A percentile compares a stretch with the other conserved stretches of the same genome.
Evolutionary conservation across 2,329 filamentous ascomycete species (phyloP).

Genomic region (Chrysoporthe puriensis): DNA sequence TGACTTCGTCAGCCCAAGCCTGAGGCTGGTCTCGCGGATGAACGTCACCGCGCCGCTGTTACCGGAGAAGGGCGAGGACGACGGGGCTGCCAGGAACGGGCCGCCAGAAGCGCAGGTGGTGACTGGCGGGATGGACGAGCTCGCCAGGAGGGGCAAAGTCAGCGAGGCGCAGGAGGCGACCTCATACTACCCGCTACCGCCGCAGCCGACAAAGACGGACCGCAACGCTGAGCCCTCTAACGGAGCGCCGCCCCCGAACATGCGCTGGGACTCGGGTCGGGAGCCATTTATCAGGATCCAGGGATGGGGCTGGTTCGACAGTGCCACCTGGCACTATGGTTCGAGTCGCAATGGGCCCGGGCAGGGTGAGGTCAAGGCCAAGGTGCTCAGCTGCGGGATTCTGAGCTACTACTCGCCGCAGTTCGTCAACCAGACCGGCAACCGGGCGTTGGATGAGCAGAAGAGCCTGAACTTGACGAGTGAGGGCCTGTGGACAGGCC

Average conservation of each 20-base stretch:
- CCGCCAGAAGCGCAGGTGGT: constrained; percentile 19
- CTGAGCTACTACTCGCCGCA: constrained; percentile 49
- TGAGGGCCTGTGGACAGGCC: constrained; percentile 44
- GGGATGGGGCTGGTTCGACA: constrained; percentile 50
- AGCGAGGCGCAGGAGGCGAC: constrained; percentile 21
- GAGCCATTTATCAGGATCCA: constrained; percentile 47
- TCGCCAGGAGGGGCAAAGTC: not conserved
- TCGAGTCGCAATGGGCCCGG: constrained; percentile 43
- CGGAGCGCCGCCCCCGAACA: constrained; percentile 43
- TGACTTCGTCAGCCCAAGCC: constrained; percentile 48
- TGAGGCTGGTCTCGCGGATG: constrained; percentile 47
- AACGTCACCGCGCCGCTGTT: constrained; percentile 51
- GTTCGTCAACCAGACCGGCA: constrained; percentile 37
- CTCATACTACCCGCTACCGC: constrained; percentile 43
- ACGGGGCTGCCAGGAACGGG: constrained; percentile 18
- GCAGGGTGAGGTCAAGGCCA: constrained; percentile 46
- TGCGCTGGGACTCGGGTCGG: constrained; percentile 35
- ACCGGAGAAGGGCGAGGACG: constrained; percentile 23
- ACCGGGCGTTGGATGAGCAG: constrained; percentile 40
- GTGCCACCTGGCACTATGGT: constrained; percentile 48
- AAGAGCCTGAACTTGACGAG: constrained; percentile 45
- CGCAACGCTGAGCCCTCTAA: constrained; percentile 40
- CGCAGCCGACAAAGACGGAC: constrained; percentile 41
- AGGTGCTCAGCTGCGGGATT: constrained; percentile 46
- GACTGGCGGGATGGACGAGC: not conserved